Evolutionary conservation across 257 asterid genomes (phyloP).

Genomic region (Forsythia suspensa): DNA sequence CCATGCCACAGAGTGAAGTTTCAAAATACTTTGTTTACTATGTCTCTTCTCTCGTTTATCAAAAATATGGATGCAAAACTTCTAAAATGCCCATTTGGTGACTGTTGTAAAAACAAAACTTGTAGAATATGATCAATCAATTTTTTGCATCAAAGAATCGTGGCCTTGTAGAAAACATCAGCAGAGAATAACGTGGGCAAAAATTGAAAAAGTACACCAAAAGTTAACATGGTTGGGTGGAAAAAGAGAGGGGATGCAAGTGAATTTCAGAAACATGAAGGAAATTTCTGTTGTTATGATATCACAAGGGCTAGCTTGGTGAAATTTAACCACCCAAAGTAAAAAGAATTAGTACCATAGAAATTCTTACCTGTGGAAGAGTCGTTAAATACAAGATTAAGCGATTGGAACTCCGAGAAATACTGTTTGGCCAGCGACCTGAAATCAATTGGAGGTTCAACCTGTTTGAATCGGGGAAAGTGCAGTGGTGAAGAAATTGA

Average conservation of each 20-base stretch:
- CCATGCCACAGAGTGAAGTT: not conserved
- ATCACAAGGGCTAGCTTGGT: not conserved
- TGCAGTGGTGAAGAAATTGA: slow-evolving; percentile 88
- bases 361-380: slow-evolving; percentile 62
- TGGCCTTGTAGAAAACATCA: not conserved
- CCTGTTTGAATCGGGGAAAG: slow-evolving; percentile 76
- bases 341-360: not conserved
- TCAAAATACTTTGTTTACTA: not conserved
- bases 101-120: not conserved
- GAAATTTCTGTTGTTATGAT: not conserved
- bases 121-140: not conserved
- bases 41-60: not conserved
- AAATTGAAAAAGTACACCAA: not conserved
- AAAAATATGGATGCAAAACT: not conserved
- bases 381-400: slow-evolving; percentile 71
- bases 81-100: not conserved
- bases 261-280: not conserved
- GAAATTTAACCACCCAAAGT: not conserved
- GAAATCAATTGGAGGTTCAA: slow-evolving; percentile 70
- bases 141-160: not conserved
- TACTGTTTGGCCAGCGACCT: slow-evolving; percentile 87
- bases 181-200: not conserved
- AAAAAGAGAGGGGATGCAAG: not conserved
- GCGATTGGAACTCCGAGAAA: slow-evolving; percentile 75
- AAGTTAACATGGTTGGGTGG: not conserved